Evolutionary conservation across 495 filamentous ascomycete species (phyloP).

Genomic region (Pseudoneurospora amorphoporcata): DNA sequence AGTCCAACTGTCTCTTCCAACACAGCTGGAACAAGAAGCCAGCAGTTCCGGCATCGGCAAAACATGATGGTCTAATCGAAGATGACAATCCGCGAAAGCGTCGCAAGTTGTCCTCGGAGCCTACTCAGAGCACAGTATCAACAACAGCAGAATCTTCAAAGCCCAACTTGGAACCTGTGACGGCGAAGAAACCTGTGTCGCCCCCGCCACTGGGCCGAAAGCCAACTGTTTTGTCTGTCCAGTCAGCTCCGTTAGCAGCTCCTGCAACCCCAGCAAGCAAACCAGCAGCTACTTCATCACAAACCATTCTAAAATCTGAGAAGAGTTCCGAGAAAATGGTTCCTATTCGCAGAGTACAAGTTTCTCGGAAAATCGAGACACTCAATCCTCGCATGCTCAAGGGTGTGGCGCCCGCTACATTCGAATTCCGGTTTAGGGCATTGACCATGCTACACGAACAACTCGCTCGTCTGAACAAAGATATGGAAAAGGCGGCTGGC

Average conservation of each 20-base stretch:
- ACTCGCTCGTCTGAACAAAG: slow-evolving; percentile 61
- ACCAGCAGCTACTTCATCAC: background rate
- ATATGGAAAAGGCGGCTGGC: slow-evolving; percentile 41
- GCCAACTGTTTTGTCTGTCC: background rate
- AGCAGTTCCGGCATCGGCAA: background rate
- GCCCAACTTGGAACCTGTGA: slow-evolving; percentile 1
- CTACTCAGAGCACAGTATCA: background rate
- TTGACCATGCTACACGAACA: slow-evolving; percentile 66
- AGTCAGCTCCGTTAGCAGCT: background rate
- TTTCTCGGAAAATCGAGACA: slow-evolving; percentile 34
- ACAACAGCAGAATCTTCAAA: background rate
- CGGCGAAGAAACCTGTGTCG: slow-evolving; percentile 18
- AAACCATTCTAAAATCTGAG: background rate
- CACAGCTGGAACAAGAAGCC: slow-evolving; percentile 27
- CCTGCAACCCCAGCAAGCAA: background rate
- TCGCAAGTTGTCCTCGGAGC: slow-evolving; percentile 14
- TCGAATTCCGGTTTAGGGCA: slow-evolving; percentile 55
- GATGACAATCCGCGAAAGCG: slow-evolving; percentile 21
- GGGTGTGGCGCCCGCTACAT: slow-evolving; percentile 53
- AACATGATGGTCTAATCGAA: background rate
- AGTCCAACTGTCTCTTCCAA: slow-evolving; percentile 30
- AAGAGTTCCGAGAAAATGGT: background rate
- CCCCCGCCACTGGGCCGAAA: slow-evolving; percentile 26
- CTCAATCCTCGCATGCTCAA: slow-evolving; percentile 76
- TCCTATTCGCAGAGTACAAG: slow-evolving; percentile 3